Percentiles rank a stretch among this genome's conserved stretches.
phyloP scores from a whole-genome alignment of 2,329 filamentous ascomycete genomes.

The Paraphoma sp. region DNA sequence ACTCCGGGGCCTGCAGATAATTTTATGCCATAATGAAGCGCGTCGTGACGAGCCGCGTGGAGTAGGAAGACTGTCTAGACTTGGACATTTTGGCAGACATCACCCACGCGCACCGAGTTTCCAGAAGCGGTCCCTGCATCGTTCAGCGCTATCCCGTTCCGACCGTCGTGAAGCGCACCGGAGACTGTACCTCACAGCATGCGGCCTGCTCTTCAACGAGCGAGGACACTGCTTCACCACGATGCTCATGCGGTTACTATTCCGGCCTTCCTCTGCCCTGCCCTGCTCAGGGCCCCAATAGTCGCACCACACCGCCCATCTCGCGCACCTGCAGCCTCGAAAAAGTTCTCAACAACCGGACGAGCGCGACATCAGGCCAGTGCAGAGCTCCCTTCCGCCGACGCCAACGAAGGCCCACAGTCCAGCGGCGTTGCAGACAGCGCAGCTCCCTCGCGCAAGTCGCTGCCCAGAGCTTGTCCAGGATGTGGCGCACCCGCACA shows the following conservation, averaged over 20 bases:
- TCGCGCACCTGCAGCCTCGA: constrained; percentile 6
- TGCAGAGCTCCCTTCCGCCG: constrained; percentile 10
- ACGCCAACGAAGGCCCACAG: constrained; percentile 3
- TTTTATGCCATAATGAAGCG: constrained; percentile 18
- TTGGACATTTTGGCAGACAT: background rate
- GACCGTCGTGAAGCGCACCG: background rate
- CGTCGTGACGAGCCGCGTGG: constrained; percentile 13
- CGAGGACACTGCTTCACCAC: constrained; percentile 32
- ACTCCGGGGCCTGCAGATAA: constrained; percentile 20
- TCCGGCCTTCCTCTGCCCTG: constrained; percentile 45
- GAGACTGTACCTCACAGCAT: constrained; percentile 24
- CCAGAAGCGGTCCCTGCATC: background rate
- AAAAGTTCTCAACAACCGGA: constrained; percentile 33
- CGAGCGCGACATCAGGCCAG: constrained; percentile 23
- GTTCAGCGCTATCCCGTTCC: background rate
- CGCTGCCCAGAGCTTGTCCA: constrained; percentile 62
- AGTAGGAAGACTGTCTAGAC: background rate
- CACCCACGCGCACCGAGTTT: background rate
- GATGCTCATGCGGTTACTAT: constrained; percentile 32
- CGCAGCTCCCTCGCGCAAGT: constrained; percentile 6
- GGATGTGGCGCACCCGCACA: constrained; percentile 69
- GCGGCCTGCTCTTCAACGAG: constrained; percentile 39
- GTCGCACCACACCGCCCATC: constrained; percentile 13
- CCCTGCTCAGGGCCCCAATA: constrained; percentile 30
- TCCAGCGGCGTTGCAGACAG: background rate